Percentiles rank a stretch among this genome's conserved stretches.
phyloP scores from a whole-genome alignment of 2,329 filamentous ascomycete genomes.

The Aspergillus terreus region DNA sequence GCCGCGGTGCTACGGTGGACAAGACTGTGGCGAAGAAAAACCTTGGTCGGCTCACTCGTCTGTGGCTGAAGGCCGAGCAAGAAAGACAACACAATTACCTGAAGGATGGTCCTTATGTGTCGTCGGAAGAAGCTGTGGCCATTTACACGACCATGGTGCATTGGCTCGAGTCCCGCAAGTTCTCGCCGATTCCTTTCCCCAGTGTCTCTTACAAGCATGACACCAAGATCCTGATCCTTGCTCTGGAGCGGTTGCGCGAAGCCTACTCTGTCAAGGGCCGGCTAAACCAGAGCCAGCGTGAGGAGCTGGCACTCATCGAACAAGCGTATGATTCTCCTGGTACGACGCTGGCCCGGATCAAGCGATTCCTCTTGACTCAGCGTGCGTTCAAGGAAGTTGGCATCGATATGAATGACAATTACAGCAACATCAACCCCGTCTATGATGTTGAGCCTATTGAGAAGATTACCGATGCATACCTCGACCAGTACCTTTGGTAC shows the following conservation, averaged over 20 bases:
- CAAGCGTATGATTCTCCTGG: slow-evolving; percentile 98
- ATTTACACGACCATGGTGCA: slow-evolving; percentile 99
- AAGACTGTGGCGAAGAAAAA: slow-evolving; percentile 99
- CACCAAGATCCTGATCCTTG: slow-evolving; percentile 96
- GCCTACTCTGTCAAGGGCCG: slow-evolving; percentile 97
- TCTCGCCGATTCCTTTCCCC: slow-evolving; percentile 96
- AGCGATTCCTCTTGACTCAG: slow-evolving; percentile 94
- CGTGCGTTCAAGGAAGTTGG: slow-evolving; percentile 98
- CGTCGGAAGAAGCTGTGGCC: slow-evolving; percentile 94
- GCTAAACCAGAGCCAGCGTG: slow-evolving; percentile 94
- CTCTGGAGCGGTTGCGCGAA: slow-evolving; percentile 86
- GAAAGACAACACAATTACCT: slow-evolving; percentile 99
- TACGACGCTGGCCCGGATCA: slow-evolving; percentile 92
- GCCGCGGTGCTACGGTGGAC: slow-evolving; percentile 92
- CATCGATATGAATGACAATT: slow-evolving; percentile 99
- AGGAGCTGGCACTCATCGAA: slow-evolving; percentile 93
- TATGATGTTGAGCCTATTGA: slow-evolving; percentile 99
- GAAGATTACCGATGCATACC: slow-evolving; percentile 98
- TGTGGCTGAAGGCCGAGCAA: slow-evolving; percentile 98
- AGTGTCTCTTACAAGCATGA: slow-evolving; percentile 99
- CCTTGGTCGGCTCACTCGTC: slow-evolving; percentile 82
- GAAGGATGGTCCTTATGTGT: slow-evolving; percentile 98
- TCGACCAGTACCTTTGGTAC: slow-evolving; percentile 99
- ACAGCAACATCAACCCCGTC: slow-evolving; percentile 97
- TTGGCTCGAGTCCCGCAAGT: slow-evolving; percentile 97